Conservation (phyloP, 768 basidiomycete species). For the Lentinus tigrinus region DNA sequence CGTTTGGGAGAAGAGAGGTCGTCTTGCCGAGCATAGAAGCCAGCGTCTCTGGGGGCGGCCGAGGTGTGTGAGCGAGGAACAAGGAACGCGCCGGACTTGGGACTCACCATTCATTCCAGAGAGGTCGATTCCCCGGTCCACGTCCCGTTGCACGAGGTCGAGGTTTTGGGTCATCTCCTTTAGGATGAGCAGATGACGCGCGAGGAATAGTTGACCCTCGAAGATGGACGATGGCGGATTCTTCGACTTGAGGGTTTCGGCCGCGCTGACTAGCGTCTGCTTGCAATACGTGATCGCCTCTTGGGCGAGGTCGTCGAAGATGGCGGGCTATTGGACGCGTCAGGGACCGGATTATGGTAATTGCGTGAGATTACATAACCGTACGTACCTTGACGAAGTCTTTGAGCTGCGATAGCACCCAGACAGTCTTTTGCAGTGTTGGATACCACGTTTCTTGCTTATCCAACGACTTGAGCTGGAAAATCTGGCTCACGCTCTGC, state of each 20-base stretch:
- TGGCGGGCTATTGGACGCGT: constrained; percentile 64
- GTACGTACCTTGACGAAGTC: constrained; percentile 87
- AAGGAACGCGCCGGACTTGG: constrained; percentile 1
- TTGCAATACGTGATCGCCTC: constrained; percentile 85
- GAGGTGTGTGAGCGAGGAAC: constrained; percentile 6
- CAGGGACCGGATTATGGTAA: neutral
- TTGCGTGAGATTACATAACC: constrained; percentile 17
- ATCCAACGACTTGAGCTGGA: constrained; percentile 67
- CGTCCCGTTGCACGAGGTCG: constrained; percentile 53
- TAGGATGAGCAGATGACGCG: constrained; percentile 85
- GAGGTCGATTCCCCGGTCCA: constrained; percentile 41
- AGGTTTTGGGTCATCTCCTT: constrained; percentile 86
- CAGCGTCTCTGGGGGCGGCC: constrained; percentile 43
- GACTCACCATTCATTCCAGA: constrained; percentile 59
- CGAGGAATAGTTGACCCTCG: constrained; percentile 84
- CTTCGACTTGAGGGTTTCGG: constrained; percentile 58
- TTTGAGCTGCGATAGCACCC: constrained; percentile 88
- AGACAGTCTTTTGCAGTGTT: constrained; percentile 81
- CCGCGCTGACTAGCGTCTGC: constrained; percentile 73
- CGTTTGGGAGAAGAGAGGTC: constrained; percentile 61
- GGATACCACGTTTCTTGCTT: constrained; percentile 91
- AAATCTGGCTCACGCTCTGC: constrained; percentile 65
- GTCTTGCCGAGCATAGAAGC: constrained; percentile 61
- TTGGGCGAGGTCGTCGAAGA: constrained; percentile 95
- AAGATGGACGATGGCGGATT: constrained; percentile 44